Conservation (phyloP, 148 eudicot genomes). For the Cornus kousa region DNA sequence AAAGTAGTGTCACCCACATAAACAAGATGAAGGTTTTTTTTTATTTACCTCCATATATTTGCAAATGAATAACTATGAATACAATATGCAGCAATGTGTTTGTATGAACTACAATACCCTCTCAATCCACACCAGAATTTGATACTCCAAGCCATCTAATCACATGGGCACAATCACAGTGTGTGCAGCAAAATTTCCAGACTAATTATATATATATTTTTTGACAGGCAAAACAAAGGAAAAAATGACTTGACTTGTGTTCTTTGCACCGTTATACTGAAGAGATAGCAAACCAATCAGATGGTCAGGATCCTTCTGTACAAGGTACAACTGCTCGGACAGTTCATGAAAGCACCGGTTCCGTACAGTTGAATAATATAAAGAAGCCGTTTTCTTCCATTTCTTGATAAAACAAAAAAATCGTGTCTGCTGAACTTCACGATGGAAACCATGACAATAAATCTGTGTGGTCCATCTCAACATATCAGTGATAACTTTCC, state of each 20-base stretch:
- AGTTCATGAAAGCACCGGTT: background rate
- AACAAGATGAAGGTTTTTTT: background rate
- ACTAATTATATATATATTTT: background rate
- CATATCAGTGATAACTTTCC: slow-evolving; percentile 40
- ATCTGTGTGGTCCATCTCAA: background rate
- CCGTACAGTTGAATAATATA: background rate
- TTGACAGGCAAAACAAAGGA: background rate
- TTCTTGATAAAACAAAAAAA: background rate
- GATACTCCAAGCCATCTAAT: background rate
- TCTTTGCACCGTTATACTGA: background rate
- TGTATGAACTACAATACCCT: background rate
- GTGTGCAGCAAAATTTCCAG: background rate
- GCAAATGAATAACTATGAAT: background rate
- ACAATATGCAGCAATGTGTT: background rate
- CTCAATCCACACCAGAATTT: background rate
- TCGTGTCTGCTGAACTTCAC: background rate
- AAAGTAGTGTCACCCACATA: background rate
- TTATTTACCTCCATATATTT: background rate
- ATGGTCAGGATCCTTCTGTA: background rate
- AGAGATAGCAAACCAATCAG: background rate
- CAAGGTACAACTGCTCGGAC: background rate
- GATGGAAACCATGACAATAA: background rate
- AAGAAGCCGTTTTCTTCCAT: background rate
- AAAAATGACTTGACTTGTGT: background rate
- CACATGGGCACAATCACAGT: background rate